phyloP scores from a whole-genome alignment of 1,284 basidiomycete genomes.

The Sporisorium graminicola region DNA sequence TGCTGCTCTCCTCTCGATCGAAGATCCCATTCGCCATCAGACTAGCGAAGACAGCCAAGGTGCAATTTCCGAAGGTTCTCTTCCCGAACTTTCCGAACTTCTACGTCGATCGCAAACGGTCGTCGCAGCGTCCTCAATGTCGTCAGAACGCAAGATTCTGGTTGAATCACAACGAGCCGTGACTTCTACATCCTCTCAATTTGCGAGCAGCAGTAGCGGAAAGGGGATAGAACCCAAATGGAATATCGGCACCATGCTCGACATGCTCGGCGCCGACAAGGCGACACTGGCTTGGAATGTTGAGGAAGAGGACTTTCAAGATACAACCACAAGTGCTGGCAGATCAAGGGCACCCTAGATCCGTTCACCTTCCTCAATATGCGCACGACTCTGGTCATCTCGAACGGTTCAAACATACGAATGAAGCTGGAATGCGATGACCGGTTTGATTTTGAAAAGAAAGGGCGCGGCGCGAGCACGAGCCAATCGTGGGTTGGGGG shows the following conservation, averaged over 20 bases:
- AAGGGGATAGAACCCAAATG: conserved; percentile 42
- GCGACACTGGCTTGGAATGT: conserved; percentile 35
- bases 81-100: conserved; percentile 39
- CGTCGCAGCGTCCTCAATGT: conserved; percentile 1
- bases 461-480: not conserved
- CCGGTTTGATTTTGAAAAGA: not conserved
- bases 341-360: not conserved
- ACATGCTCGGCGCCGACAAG: conserved; percentile 53
- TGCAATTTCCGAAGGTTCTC: conserved; percentile 22
- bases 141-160: conserved; percentile 4
- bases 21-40: not conserved
- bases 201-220: conserved; percentile 5
- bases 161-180: not conserved
- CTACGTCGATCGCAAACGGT: conserved; percentile 27
- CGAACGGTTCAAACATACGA: not conserved
- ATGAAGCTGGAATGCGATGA: not conserved
- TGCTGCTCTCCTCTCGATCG: conserved; percentile 21
- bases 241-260: conserved; percentile 55
- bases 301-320: conserved; percentile 46
- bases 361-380: not conserved
- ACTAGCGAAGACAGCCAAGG: conserved; percentile 33
- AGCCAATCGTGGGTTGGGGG: not conserved
- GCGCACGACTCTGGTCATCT: not conserved
- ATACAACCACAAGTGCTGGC: not conserved
- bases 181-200: not conserved